phyloP scores from a whole-genome alignment of 768 basidiomycete genomes.

The Boletus tylopilopsis region DNA sequence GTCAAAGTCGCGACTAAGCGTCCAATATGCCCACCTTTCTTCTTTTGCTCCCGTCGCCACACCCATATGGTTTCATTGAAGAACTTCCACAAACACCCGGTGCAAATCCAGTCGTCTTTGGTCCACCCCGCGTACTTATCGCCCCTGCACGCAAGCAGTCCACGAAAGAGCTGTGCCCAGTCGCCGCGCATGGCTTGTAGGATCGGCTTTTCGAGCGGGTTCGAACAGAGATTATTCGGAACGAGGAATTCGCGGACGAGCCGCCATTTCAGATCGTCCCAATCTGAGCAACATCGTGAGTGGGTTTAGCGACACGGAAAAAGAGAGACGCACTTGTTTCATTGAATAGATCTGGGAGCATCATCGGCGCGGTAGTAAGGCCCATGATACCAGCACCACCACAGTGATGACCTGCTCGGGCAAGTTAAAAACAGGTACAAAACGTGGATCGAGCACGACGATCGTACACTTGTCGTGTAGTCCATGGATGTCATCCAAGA shows the following conservation, averaged over 20 bases:
- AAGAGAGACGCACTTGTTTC: background rate
- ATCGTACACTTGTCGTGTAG: background rate
- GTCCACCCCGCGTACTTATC: background rate
- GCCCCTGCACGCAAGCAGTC: background rate
- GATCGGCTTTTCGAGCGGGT: background rate
- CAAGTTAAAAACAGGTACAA: background rate
- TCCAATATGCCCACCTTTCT: background rate
- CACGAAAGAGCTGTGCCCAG: slow-evolving; percentile 1
- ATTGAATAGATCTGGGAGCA: background rate
- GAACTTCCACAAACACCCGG: background rate
- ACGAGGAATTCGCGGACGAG: background rate
- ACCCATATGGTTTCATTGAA: background rate
- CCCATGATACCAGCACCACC: background rate
- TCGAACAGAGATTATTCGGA: background rate
- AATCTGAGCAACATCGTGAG: background rate
- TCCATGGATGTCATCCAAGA: slow-evolving; percentile 4
- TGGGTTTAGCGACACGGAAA: background rate
- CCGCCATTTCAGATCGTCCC: background rate
- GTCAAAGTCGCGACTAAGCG: background rate
- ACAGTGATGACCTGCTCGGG: background rate
- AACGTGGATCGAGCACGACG: background rate
- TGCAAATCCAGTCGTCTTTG: background rate
- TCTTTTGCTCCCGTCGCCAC: background rate
- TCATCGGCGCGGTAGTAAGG: too few species aligned
- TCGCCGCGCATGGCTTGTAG: background rate